Conservation (phyloP, 2,329 filamentous ascomycete genomes). For the Nigrospora oryzae region DNA sequence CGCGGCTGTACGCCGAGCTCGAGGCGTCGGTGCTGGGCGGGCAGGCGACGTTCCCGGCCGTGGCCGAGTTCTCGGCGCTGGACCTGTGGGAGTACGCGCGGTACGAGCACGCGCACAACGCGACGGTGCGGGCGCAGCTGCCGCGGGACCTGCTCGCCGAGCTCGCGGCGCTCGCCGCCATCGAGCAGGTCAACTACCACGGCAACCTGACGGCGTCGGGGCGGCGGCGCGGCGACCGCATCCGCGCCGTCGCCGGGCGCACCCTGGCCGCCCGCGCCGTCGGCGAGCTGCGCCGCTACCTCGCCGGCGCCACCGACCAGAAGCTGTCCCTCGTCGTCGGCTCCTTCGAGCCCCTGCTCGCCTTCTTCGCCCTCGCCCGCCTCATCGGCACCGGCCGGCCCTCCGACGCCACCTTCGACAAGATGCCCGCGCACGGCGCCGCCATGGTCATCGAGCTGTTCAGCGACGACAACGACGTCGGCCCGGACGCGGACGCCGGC, state of each 20-base stretch:
- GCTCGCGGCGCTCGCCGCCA: conserved; percentile 56
- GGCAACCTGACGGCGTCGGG: conserved; percentile 52
- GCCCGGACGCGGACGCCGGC: conserved; percentile 10
- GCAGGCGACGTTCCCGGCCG: conserved; percentile 18
- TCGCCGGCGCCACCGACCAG: conserved; percentile 26
- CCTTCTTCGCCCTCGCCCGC: conserved; percentile 42
- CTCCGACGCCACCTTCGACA: conserved; percentile 40
- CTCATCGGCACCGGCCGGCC: conserved; percentile 32
- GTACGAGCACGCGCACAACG: conserved; percentile 45
- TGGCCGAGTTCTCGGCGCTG: conserved; percentile 36
- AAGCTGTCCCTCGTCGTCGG: conserved; percentile 48
- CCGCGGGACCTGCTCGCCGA: conserved; percentile 34
- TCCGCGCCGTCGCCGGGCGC: conserved; percentile 43
- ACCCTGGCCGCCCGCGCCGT: conserved; percentile 39
- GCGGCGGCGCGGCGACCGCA: conserved; percentile 22
- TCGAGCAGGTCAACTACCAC: conserved; percentile 51
- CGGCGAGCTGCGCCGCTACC: conserved; percentile 30
- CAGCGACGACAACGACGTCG: conserved; percentile 23
- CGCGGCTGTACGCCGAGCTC: conserved; percentile 33
- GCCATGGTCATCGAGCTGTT: conserved; percentile 67
- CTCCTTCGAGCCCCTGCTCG: conserved; percentile 43
- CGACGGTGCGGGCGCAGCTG: conserved; percentile 30
- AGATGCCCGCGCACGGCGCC: conserved; percentile 60
- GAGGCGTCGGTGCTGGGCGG: conserved; percentile 28
- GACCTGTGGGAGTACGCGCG: conserved; percentile 45